Percentiles rank a stretch among this genome's conserved stretches.
Evolutionary conservation across 352 stramenopile genomes (phyloP).

Genomic region (Globisporangium rhizosaccharum): DNA sequence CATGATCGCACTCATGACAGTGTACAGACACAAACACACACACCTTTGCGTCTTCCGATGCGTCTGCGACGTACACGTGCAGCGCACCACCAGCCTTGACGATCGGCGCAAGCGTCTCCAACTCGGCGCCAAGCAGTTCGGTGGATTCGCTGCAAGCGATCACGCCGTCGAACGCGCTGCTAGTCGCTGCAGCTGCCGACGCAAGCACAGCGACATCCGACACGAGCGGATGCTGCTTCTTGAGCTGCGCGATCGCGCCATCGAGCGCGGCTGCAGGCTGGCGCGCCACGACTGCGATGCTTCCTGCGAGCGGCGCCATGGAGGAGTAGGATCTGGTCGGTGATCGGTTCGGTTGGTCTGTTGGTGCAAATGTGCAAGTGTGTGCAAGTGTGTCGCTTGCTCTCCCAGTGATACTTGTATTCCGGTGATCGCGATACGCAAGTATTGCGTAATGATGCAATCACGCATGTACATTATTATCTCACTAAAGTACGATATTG

Average conservation of each 20-base stretch:
- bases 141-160: slow-evolving; percentile 54
- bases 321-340: not conserved
- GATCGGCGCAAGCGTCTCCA: slow-evolving; percentile 38
- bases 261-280: not conserved
- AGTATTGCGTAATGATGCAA: not conserved
- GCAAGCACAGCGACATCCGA: slow-evolving; percentile 12
- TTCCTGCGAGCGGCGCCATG: not conserved
- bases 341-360: not conserved
- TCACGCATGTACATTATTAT: not conserved
- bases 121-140: slow-evolving; percentile 32
- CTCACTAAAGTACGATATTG: not conserved
- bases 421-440: not conserved
- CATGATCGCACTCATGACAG: not conserved
- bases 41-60: slow-evolving; percentile 59
- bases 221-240: slow-evolving; percentile 1
- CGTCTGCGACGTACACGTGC: slow-evolving; percentile 47
- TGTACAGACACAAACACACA: not conserved
- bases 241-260: not conserved
- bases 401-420: not conserved
- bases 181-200: slow-evolving; percentile 28
- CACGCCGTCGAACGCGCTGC: slow-evolving; percentile 36
- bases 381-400: not conserved
- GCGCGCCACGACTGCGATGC: not conserved
- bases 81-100: slow-evolving; percentile 48
- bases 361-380: not conserved